Conservation (phyloP, 805 yeast genomes). For the Candida tibetensis region DNA sequence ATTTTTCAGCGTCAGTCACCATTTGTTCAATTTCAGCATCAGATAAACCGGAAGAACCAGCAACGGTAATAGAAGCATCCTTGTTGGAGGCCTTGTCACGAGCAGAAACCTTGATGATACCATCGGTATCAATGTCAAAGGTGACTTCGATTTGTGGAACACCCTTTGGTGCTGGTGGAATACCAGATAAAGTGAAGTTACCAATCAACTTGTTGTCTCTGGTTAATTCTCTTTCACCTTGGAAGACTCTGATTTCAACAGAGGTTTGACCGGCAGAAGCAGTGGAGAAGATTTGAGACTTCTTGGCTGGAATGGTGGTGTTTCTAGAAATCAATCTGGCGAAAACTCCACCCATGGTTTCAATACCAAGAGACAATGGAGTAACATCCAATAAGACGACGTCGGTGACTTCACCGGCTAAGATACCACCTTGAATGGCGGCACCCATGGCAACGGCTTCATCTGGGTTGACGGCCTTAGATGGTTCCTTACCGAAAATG, state of each 20-base stretch:
- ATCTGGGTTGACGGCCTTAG: constrained; percentile 91
- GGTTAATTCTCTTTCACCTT: constrained; percentile 98
- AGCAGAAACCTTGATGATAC: constrained; percentile 93
- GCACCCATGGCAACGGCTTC: constrained; percentile 97
- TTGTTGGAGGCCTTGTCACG: constrained; percentile 91
- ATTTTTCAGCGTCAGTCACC: constrained; percentile 88
- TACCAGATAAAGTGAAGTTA: constrained; percentile 92
- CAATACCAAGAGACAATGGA: constrained; percentile 91
- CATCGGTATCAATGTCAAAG: constrained; percentile 96
- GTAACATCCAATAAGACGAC: constrained; percentile 87
- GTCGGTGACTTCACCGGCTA: constrained; percentile 92
- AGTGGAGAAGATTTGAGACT: constrained; percentile 75
- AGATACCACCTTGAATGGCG: constrained; percentile 95
- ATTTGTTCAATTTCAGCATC: constrained; percentile 87
- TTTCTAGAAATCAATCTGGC: constrained; percentile 88
- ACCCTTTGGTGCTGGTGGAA: constrained; percentile 95
- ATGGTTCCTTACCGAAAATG: constrained; percentile 79
- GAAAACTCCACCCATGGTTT: constrained; percentile 97
- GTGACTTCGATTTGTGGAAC: constrained; percentile 93
- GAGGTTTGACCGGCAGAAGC: constrained; percentile 34
- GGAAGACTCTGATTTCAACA: constrained; percentile 85
- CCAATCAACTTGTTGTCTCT: constrained; percentile 97
- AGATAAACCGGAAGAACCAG: constrained; percentile 91
- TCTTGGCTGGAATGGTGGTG: constrained; percentile 96
- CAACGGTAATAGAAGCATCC: constrained; percentile 93